A percentile compares a stretch with the other conserved stretches of the same genome.
Evolutionary conservation across 192 early-diverging fungal genomes (phyloP).

Genomic region (Coemansia sp.): DNA sequence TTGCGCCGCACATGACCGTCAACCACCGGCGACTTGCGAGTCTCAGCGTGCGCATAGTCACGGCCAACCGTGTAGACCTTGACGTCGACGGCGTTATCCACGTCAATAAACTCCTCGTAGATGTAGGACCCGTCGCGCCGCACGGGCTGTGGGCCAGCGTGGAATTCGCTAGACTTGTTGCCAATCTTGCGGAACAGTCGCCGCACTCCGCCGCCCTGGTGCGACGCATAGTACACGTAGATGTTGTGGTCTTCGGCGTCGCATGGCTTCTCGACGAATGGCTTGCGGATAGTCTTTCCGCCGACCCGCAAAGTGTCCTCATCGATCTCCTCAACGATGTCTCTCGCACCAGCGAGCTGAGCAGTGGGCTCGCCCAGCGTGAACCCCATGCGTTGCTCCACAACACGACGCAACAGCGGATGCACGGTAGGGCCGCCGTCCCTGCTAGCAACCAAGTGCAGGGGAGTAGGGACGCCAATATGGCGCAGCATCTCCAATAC

Average conservation of each 20-base stretch:
- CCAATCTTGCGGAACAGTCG: slow-evolving; percentile 85
- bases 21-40: slow-evolving; percentile 94
- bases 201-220: slow-evolving; percentile 81
- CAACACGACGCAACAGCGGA: slow-evolving; percentile 56
- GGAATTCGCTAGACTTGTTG: slow-evolving; percentile 95
- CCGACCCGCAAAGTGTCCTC: slow-evolving; percentile 76
- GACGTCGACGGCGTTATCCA: slow-evolving; percentile 95
- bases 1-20: slow-evolving; percentile 95
- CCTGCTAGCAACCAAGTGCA: slow-evolving; percentile 69
- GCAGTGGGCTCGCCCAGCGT: slow-evolving; percentile 42
- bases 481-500: slow-evolving; percentile 81
- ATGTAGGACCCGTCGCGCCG: slow-evolving; percentile 82
- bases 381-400: slow-evolving; percentile 60
- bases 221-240: slow-evolving; percentile 87
- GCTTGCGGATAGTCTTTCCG: slow-evolving; percentile 74
- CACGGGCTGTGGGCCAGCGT: slow-evolving; percentile 66
- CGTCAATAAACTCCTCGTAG: slow-evolving; percentile 94
- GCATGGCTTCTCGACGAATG: slow-evolving; percentile 98
- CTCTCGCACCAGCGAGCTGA: not conserved
- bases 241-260: slow-evolving; percentile 97
- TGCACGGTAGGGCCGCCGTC: slow-evolving; percentile 68
- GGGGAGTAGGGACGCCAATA: slow-evolving; percentile 82
- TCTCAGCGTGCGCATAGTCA: slow-evolving; percentile 92
- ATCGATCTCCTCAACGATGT: slow-evolving; percentile 52
- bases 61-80: slow-evolving; percentile 96